Base-by-base conservation (phyloP, 1,284 basidiomycete genomes). In the Gomphus sp. region DNA sequence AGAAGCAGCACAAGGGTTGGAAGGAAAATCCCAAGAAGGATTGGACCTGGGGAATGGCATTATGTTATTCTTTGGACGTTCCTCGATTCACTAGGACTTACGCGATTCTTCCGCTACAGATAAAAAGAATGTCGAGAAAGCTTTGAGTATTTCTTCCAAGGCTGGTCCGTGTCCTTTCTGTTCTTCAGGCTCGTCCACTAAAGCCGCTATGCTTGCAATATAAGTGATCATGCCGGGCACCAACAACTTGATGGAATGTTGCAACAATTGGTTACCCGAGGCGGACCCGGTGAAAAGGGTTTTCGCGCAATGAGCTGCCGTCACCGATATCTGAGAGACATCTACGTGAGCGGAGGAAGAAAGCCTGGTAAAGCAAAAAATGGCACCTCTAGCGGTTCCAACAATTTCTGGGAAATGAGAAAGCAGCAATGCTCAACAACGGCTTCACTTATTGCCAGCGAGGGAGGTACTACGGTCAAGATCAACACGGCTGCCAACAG, bases 381-480 rank as follows among this genome's bases (percentile, higher is more conserved):
- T 65, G 76, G 64, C 65, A 90, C 92, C 66, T 95, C 92, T 64
- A 80, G 78, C 12, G 72, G 75, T 52, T 83, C 86, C 18, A 79
- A 70, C 28, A 89, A 74, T 65, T 85, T 91, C 64, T 94, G 89
- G 0, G 86, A 85, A 47, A 97, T 87, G 60, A 93, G 72, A 70
- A 87, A 91, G 67, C 90, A 95, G 18, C 82, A 82, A 64, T 93
- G 90, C 66, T 96, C 94, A 22, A 97, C 76, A 8, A 89, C 85
- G 3, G 84, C 80, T 60, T 82, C 79, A 56, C 91, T 88, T 44
- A 97, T 71, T 65, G 82, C 83, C 31, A 88, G 76, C 11, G 75
- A 76, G 0, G 81, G 65, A 1, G 93, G 89, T 2, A 94, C 73
- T 12, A 88, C 81, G 0, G 95, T 97, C 44, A 98, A 71, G 56